Base-by-base conservation (phyloP, 345 rosid genomes). In the Citrus inodora region DNA sequence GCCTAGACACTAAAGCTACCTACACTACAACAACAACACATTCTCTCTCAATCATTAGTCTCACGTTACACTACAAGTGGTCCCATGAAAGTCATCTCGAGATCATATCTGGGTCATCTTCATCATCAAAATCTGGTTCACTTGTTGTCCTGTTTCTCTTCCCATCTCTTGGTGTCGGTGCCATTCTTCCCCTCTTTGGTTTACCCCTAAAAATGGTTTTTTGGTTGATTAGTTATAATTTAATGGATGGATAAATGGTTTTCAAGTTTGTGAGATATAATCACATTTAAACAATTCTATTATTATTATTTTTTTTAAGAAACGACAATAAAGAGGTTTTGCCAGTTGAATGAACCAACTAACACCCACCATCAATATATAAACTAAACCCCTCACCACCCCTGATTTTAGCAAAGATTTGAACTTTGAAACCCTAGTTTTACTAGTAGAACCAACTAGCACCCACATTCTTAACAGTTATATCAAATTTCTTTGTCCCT, bases 101-200 rank as follows among this genome's bases (percentile, higher is more conserved):
- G 74, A 73, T 81, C 84, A 80, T 79, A 27, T 77, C 85, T 46
- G 82, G 85, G 55, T 87, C 89, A 82, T 87, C 89, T 30, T 87
- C 87, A 71, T 87, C 86, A 4, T 85, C 83, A 21, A 81, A 82
- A 68, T 83, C 85, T 67, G 74, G 74, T 79, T 83, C 86, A 81
- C 75, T 75, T 27, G 82, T 53, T 51, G 75, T 79, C 33, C 87
- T 79, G 70, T 55, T 75, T 83, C 78, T 81, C 85, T 83, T 87
- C 73, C 61, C 77, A 67, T 87, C 86, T 71, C 82, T 79, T 17
- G 77, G 63, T 30, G 80, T 73, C 14, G 59, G 21, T 14, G 76
- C 79, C 10, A 66, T 19, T 83, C 85, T 79, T 62, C 86, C 86
- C 69, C 83, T 87, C 83, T 85, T 87, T n/a, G 83, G 87, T 79